Percentiles rank a stretch among this genome's conserved stretches.
phyloP scores from a whole-genome alignment of 2,329 filamentous ascomycete genomes.

The Epicoccum nigrum region DNA sequence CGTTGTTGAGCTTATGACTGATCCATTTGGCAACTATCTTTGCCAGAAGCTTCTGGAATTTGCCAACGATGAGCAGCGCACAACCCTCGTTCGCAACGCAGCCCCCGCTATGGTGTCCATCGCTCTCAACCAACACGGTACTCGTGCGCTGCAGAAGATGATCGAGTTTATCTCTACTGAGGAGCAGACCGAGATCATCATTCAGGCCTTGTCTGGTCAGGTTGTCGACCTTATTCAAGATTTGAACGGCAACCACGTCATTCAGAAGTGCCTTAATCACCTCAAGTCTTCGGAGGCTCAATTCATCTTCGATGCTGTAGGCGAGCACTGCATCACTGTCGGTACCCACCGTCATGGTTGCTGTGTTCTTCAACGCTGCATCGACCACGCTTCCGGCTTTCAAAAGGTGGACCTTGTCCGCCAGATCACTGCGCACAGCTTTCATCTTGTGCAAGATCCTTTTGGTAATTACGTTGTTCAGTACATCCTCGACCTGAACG shows the following conservation, averaged over 20 bases:
- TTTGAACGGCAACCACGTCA: conserved; percentile 97
- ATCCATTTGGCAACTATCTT: conserved; percentile 98
- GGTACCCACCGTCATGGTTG: conserved; percentile 97
- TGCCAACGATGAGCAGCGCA: conserved; percentile 94
- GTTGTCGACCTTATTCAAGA: conserved; percentile 97
- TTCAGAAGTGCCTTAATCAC: conserved; percentile 98
- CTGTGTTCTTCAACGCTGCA: conserved; percentile 96
- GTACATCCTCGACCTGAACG: conserved; percentile 94
- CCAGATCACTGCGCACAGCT: conserved; percentile 87
- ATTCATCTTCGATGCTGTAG: conserved; percentile 97
- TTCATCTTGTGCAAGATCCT: conserved; percentile 88
- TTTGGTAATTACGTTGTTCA: conserved; percentile 99
- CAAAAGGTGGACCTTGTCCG: conserved; percentile 88
- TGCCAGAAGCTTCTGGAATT: conserved; percentile 98
- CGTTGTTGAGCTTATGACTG: conserved; percentile 95
- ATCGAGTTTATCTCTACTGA: conserved; percentile 92
- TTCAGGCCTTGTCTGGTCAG: conserved; percentile 77
- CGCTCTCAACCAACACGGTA: conserved; percentile 95
- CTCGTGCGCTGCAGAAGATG: conserved; percentile 97
- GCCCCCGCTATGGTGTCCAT: conserved; percentile 87
- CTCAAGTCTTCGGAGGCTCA: conserved; percentile 82
- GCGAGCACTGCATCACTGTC: conserved; percentile 82
- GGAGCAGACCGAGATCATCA: conserved; percentile 74
- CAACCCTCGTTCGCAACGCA: conserved; percentile 88
- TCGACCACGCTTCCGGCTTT: conserved; percentile 89